phyloP scores from a whole-genome alignment of 768 basidiomycete species.

The Glaciozyma antarctica region DNA sequence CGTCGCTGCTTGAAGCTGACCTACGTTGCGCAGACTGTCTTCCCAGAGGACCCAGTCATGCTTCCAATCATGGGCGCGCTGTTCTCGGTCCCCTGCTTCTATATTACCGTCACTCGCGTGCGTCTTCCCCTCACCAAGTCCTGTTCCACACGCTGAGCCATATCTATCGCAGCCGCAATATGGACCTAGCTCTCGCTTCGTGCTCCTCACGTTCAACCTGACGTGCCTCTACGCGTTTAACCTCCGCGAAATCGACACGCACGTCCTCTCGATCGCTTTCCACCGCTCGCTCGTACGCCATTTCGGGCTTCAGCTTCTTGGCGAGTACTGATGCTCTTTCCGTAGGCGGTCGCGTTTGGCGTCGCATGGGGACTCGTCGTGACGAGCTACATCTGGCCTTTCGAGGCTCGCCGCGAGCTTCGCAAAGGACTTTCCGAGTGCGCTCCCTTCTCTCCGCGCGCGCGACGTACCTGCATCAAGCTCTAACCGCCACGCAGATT shows the following conservation, averaged over 20 bases:
- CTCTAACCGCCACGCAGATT: conserved; percentile 48
- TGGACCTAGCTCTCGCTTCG: conserved; percentile 65
- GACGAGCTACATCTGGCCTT: conserved; percentile 89
- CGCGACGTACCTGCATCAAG: too few species aligned
- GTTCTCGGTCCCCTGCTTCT: conserved; percentile 89
- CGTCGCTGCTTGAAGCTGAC: not conserved
- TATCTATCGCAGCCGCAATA: conserved; percentile 65
- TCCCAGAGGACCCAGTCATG: conserved; percentile 62
- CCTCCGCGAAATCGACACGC: conserved; percentile 31
- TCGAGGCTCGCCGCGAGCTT: conserved; percentile 81
- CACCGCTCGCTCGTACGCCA: conserved; percentile 53
- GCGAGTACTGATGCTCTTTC: not conserved
- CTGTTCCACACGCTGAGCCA: too few species aligned
- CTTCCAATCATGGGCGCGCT: conserved; percentile 77
- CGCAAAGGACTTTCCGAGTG: conserved; percentile 72
- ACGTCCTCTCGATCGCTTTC: conserved; percentile 60
- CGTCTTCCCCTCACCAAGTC: conserved; percentile 26
- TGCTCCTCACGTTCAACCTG: conserved; percentile 72
- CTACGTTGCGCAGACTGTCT: conserved; percentile 46
- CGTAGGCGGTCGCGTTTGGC: conserved; percentile 64
- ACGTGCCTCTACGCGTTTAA: conserved; percentile 53
- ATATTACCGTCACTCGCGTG: conserved; percentile 62
- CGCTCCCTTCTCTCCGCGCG: conserved; percentile 34
- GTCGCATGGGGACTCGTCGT: conserved; percentile 83
- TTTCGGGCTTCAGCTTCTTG: not conserved